Evolutionary conservation across 129 eudicot species (phyloP).

Genomic region (Arctium lappa): DNA sequence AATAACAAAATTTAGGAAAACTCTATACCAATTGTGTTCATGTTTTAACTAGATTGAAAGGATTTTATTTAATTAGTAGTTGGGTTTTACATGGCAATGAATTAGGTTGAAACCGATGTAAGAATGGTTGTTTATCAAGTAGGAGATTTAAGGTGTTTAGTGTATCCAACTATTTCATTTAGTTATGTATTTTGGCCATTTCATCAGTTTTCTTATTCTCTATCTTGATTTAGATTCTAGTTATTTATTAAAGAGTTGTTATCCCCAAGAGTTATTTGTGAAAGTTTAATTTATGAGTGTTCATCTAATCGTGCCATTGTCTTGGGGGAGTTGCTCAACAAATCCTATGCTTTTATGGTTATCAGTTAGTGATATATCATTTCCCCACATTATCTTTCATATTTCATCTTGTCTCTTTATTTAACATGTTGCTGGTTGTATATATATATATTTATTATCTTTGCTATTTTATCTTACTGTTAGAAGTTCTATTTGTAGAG

Average conservation of each 20-base stretch:
- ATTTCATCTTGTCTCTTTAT: neutral
- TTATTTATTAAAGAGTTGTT: neutral
- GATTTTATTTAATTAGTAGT: neutral
- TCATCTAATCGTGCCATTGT: too few relatives aligned
- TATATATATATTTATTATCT: too few relatives aligned
- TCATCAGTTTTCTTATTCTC: neutral
- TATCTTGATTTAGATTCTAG: neutral
- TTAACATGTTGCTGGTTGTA: neutral
- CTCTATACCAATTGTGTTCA: neutral
- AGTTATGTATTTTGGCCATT: neutral
- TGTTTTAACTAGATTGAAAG: neutral
- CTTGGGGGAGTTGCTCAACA: neutral
- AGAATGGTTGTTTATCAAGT: neutral
- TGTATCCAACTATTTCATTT: neutral
- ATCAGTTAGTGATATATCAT: neutral
- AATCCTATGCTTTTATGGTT: slow-evolving; percentile 1
- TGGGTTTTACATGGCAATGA: neutral
- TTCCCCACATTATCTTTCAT: neutral
- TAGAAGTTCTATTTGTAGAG: too few relatives aligned
- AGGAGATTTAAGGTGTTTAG: neutral
- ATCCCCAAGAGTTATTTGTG: too few relatives aligned
- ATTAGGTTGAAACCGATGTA: neutral
- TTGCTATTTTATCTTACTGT: too few relatives aligned
- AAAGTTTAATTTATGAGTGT: too few relatives aligned
- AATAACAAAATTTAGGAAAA: neutral